Evolutionary conservation across 2,329 filamentous ascomycete genomes (phyloP), one percentile per base, ranked within the genome.

Genomic region (Alternaria hordeiaustralica): DNA sequence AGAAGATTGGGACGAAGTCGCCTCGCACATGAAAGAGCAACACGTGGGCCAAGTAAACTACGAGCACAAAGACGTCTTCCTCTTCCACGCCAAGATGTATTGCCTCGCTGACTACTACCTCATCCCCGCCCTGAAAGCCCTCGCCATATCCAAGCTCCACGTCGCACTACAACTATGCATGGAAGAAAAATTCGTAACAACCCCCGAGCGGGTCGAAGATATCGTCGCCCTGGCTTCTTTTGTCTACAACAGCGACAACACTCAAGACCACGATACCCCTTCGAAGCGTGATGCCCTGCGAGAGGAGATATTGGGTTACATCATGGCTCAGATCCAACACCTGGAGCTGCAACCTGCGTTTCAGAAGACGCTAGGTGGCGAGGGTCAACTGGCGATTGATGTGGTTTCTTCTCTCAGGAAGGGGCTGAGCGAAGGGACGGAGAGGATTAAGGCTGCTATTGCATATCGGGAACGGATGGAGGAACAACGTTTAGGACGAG

Each of bases 381-480:
- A 0, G 15, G 33, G 33, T 8, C 33, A n/a, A 5, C 7, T 41
- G 4, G 33, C 33, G 33, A 15, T 36, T 15, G 30, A 36, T 36
- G 30, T 36, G 30, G 15, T 36, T 15, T 36, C 30, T 36, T 8
- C 3, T 36, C 2, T 36, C 13, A 5, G 30, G 30, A 36, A 36
- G 30, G 13, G 30, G 13, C 13, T 36, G 30, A 36, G 30, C 13
- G 30, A 36, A 5, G 30, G 13, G 30, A 3, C 30, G 30, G 13
- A 8, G 30, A 36, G 30, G 13, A 36, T 36, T 9, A 36, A 36
- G 30, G 30, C 30, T 15, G 30, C 30, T 36, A 9, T 36, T 15
- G 13, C 13, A 4, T 36, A 36, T 36, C 6, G 30, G 0, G 0
- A 36, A 2, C 0, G 0, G 30, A 5, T 36, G 13, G 30, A 36